These are phyloP conservation scores for Apiospora pterosperma DNA, from an alignment of 2,329 filamentous ascomycete genomes.

Conservation along the genomic window DNA sequence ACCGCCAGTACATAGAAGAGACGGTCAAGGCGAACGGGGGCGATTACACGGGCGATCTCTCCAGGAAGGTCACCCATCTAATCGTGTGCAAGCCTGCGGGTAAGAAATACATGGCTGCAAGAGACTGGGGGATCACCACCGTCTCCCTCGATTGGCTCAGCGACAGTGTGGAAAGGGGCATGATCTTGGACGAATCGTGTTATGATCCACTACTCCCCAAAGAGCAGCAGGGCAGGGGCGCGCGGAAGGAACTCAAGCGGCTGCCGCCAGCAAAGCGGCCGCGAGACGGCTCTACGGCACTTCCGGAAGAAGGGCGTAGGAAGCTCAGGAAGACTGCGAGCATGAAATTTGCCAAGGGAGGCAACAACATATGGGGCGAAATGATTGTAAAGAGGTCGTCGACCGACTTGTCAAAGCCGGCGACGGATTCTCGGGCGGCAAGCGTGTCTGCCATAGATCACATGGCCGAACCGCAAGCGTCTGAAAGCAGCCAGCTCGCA, in stretches of 20 bases:
- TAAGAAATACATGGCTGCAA: conserved; percentile 88
- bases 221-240: conserved; percentile 72
- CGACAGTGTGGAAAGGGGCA: conserved; percentile 78
- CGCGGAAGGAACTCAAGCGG: conserved; percentile 46
- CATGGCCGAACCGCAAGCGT: background rate
- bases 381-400: conserved; percentile 59
- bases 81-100: conserved; percentile 77
- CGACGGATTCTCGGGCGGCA: background rate
- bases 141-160: conserved; percentile 83
- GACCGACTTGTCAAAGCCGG: conserved; percentile 16
- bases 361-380: conserved; percentile 84
- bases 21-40: conserved; percentile 69
- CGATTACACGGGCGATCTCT: conserved; percentile 84
- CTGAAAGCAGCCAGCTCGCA: conserved; percentile 4
- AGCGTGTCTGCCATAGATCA: background rate
- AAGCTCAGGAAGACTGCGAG: conserved; percentile 88
- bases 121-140: conserved; percentile 73
- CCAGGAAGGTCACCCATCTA: conserved; percentile 81
- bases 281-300: conserved; percentile 44
- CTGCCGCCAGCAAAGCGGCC: conserved; percentile 50
- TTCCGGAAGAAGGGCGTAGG: conserved; percentile 58
- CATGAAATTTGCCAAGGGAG: conserved; percentile 75
- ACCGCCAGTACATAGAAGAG: conserved; percentile 53
- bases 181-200: conserved; percentile 83
- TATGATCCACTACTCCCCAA: conserved; percentile 73